phyloP scores from a whole-genome alignment of 179 eudicot genomes.

The Silene vulgaris region DNA sequence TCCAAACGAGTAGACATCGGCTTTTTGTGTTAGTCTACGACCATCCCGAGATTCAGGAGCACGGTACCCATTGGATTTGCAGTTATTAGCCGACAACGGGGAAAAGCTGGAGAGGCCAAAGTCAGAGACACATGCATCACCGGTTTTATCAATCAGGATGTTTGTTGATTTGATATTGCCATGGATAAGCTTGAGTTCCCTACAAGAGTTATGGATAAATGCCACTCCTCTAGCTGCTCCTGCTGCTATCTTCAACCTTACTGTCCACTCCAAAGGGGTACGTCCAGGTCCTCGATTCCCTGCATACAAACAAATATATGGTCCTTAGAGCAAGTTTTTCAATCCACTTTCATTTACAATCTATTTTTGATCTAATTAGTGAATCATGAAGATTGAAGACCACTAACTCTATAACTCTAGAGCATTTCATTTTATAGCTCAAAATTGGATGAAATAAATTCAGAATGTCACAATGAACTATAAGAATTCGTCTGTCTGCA shows the following conservation, averaged over 20 bases:
- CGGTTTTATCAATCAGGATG: slow-evolving; percentile 61
- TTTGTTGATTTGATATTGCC: slow-evolving; percentile 89
- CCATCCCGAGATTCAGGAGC: slow-evolving; percentile 65
- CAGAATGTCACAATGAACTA: neutral
- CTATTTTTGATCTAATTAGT: neutral
- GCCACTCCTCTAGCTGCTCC: slow-evolving; percentile 75
- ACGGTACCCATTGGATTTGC: slow-evolving; percentile 63
- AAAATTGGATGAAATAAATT: neutral
- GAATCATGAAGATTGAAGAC: neutral
- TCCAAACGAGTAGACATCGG: slow-evolving; percentile 87
- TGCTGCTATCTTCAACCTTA: slow-evolving; percentile 66
- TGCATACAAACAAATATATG: slow-evolving; percentile 21
- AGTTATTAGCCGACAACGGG: slow-evolving; percentile 32
- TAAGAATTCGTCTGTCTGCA: neutral
- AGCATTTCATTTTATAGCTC: neutral
- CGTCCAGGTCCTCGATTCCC: slow-evolving; percentile 90
- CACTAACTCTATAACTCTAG: neutral
- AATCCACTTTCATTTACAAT: neutral
- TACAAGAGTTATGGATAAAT: slow-evolving; percentile 59
- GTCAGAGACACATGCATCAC: slow-evolving; percentile 72
- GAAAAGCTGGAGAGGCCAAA: slow-evolving; percentile 61
- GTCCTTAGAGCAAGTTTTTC: neutral
- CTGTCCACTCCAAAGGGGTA: slow-evolving; percentile 85
- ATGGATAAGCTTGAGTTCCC: slow-evolving; percentile 56
- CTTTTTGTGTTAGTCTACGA: slow-evolving; percentile 51